phyloP scores from a whole-genome alignment of 495 filamentous ascomycete species.

The Rhypophila decipiens region DNA sequence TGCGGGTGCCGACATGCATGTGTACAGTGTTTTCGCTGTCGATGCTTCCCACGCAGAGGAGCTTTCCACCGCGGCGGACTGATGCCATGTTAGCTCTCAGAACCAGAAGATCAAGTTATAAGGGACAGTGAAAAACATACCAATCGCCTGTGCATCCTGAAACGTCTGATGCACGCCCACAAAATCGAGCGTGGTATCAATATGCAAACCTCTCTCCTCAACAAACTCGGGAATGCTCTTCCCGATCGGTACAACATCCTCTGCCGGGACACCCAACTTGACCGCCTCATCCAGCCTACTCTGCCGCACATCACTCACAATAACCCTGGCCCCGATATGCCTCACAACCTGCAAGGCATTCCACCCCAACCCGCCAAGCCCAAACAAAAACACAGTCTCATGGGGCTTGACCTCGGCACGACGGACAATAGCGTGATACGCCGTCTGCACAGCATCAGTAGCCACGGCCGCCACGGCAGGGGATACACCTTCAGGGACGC shows the following conservation, averaged over 20 bases:
- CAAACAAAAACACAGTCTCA: constrained; percentile 23
- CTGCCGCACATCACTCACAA: constrained; percentile 8
- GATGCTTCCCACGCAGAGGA: constrained; percentile 34
- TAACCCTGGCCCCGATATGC: constrained; percentile 7
- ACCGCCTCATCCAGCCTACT: constrained; percentile 8
- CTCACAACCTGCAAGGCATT: constrained; percentile 10
- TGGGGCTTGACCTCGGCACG: constrained; percentile 51
- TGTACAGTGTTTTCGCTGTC: constrained; percentile 23
- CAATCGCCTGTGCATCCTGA: constrained; percentile 10
- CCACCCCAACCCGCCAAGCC: constrained; percentile 10
- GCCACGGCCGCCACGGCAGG: constrained; percentile 51
- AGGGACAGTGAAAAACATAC: no score
- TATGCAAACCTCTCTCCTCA: constrained; percentile 4
- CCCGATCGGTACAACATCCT: constrained; percentile 5
- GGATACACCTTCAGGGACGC: constrained; percentile 7
- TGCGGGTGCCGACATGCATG: constrained; percentile 10
- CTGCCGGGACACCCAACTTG: constrained; percentile 9
- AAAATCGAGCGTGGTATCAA: constrained; percentile 8
- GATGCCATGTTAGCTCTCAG: not conserved
- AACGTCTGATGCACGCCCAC: constrained; percentile 12
- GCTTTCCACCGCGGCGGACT: constrained; percentile 20
- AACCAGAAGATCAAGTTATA: no score
- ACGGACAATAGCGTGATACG: constrained; percentile 64
- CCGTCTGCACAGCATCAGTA: constrained; percentile 74
- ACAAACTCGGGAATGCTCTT: constrained; percentile 10